Percentiles rank a stretch among this genome's conserved stretches.
Evolutionary conservation across 1,284 basidiomycete species (phyloP).

Genomic region (Spongiforma sp.): DNA sequence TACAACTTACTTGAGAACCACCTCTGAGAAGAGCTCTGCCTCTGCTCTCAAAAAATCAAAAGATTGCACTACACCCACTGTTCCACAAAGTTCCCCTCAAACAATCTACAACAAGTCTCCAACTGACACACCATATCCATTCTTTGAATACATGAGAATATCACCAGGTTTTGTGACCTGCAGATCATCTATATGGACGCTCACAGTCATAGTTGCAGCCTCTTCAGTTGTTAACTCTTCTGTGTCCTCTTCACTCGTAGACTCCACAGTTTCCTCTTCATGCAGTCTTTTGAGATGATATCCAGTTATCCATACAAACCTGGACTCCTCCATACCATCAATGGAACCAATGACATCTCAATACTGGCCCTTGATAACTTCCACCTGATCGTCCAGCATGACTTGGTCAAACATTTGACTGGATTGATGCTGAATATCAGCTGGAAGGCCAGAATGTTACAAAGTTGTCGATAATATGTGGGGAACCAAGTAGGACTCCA

Average conservation of each 20-base stretch:
- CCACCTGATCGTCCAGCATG: background rate
- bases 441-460: background rate
- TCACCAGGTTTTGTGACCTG: background rate
- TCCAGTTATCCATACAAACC: background rate
- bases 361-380: background rate
- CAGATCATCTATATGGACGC: background rate
- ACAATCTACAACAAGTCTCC: background rate
- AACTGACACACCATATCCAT: background rate
- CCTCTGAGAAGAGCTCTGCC: background rate
- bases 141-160: background rate
- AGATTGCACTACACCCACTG: background rate
- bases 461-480: background rate
- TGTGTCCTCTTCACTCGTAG: too few relatives aligned
- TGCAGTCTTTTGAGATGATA: background rate
- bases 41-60: background rate
- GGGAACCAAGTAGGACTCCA: background rate
- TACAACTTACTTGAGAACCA: background rate
- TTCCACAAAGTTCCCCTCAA: background rate
- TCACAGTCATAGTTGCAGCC: background rate
- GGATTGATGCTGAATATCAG: background rate
- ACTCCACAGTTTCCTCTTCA: background rate
- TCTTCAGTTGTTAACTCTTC: too few relatives aligned
- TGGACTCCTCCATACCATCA: background rate
- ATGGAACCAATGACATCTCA: background rate
- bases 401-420: background rate